Base-by-base conservation (phyloP, 768 basidiomycete genomes). In the Suillus ampliporus region DNA sequence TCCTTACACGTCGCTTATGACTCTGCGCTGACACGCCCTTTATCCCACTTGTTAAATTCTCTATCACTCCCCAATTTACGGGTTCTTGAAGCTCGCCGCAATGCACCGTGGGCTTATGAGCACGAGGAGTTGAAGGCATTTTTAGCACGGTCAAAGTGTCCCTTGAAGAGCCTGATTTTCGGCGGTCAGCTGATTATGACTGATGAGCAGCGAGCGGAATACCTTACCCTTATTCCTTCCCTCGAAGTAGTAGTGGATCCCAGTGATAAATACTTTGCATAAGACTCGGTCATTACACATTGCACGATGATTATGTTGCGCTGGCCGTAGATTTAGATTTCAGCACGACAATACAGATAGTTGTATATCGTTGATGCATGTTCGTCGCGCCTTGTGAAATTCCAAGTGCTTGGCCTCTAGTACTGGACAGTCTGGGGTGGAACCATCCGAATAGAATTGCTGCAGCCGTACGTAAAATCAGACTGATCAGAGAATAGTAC, bases 141-240 rank as follows among this genome's bases (percentile, higher is more conserved):
- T 11, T 26, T 71, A 11, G 35, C 15, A 41, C 67, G 70, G 1
- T 71, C 70, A n/a, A 15, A 5, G n/a, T 73, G 72, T 41, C 67
- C 67, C 17, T 61, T 71, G 9, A 64, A 69, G 64, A 66, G 31
- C 26, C 61, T 71, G 23, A 64, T 66, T 37, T 51, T 70, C 9
- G 66, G 66, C 1, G 19, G 61, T 21, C 61, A 61, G 19, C 60
- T 57, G 53, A 52, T 57, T 44, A 61, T 65, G 10, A 70, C 43
- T 21, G 67, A 69, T 56, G 61, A 65, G 21, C 67, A 61, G 23
- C 62, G 59, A 51, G 57, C 41, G 26, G 61, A 57, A 44, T 71
- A 66, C 43, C 41, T 38, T 34, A 52, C 58, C 44, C 17, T 69
- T 43, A 48, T 66, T 61, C 70, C 72, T 3, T 73, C 67, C 23